Evolutionary conservation across 1,139 yeast genomes (phyloP).

Genomic region (Zygoascus sp.): DNA sequence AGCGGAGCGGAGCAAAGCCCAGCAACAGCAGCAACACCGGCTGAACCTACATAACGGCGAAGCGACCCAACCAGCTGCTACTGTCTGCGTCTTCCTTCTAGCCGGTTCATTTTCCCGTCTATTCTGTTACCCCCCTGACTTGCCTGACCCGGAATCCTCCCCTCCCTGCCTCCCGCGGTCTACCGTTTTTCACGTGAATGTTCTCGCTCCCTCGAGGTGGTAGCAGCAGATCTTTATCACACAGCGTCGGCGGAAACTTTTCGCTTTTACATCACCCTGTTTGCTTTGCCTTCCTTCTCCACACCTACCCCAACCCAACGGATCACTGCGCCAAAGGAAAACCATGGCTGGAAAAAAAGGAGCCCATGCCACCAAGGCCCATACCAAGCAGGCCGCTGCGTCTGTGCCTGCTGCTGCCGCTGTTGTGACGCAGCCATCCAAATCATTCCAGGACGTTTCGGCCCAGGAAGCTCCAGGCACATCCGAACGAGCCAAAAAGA

Average conservation of each 20-base stretch:
- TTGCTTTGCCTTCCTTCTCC: background rate
- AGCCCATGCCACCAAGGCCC: background rate
- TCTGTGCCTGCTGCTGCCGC: background rate
- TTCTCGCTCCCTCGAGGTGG: no score
- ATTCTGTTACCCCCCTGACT: background rate
- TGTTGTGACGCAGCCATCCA: background rate
- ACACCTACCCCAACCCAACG: background rate
- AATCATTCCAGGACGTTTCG: background rate
- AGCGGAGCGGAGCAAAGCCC: no score
- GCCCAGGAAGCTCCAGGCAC: background rate
- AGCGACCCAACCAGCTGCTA: no score
- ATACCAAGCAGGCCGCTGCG: background rate
- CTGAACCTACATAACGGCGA: no score
- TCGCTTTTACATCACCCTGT: background rate
- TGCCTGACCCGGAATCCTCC: background rate
- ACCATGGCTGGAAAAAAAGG: conserved; percentile 4
- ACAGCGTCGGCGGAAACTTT: no score
- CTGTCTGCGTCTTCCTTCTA: no score
- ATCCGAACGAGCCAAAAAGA: conserved; percentile 47
- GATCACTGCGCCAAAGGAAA: background rate
- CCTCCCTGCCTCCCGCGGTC: no score
- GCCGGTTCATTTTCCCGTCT: background rate
- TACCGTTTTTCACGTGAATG: background rate
- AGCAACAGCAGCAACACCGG: no score
- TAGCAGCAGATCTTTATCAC: no score